Conservation (phyloP, 805 yeast genomes). For the Peterozyma xylosa region DNA sequence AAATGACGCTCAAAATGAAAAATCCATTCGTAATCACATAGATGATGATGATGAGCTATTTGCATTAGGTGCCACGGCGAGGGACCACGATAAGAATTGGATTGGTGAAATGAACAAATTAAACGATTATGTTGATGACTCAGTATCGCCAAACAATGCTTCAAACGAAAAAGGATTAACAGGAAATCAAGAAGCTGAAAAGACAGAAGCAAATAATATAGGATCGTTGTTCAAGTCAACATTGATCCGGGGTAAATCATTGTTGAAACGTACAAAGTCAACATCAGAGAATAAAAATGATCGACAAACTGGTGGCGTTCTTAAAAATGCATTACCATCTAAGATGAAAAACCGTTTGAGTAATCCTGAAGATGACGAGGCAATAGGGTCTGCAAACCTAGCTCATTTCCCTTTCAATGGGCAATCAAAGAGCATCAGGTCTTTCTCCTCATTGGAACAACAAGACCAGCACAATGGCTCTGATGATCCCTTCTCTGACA, state of each 20-base stretch:
- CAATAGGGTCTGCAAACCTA: no score
- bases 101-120: slow-evolving; percentile 55
- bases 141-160: slow-evolving; percentile 9
- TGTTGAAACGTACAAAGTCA: slow-evolving; percentile 9
- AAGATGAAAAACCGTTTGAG: no score
- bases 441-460: no score
- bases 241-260: slow-evolving; percentile 34
- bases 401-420: no score
- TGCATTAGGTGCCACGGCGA: slow-evolving; percentile 78
- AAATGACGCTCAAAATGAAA: slow-evolving; percentile 10
- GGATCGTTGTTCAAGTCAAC: slow-evolving; percentile 20
- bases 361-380: no score
- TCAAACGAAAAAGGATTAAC: slow-evolving; percentile 12
- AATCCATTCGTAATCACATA: slow-evolving; percentile 14
- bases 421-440: no score
- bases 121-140: slow-evolving; percentile 24
- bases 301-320: no score
- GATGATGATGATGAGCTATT: slow-evolving; percentile 42
- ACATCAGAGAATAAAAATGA: neutral
- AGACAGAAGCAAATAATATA: slow-evolving; percentile 18
- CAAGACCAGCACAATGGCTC: no score
- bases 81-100: slow-evolving; percentile 72
- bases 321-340: no score
- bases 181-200: slow-evolving; percentile 9
- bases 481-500: no score